These are phyloP conservation scores for Arachnomyces sp. DNA, from an alignment of 2,329 filamentous ascomycete species.

Conservation along the genomic window DNA sequence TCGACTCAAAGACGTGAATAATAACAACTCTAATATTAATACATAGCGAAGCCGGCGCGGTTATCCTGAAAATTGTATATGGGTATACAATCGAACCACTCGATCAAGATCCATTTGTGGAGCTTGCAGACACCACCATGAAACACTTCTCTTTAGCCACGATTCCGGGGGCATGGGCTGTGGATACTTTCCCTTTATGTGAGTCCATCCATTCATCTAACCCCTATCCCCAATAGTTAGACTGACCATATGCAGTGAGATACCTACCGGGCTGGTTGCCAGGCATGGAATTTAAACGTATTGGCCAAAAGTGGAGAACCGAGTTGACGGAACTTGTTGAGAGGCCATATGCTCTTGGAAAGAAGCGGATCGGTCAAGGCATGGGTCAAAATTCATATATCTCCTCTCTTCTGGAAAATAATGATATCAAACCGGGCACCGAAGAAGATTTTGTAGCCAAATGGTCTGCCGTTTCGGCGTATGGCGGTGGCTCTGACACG, in stretches of 20 bases:
- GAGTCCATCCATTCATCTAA: slow-evolving; percentile 11
- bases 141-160: slow-evolving; percentile 32
- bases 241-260: slow-evolving; percentile 18
- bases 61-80: slow-evolving; percentile 40
- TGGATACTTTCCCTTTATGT: slow-evolving; percentile 40
- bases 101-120: slow-evolving; percentile 35
- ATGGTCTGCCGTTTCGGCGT: slow-evolving; percentile 6
- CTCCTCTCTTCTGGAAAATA: too few species aligned
- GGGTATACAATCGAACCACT: slow-evolving; percentile 38
- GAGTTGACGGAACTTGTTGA: slow-evolving; percentile 26
- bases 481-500: slow-evolving; percentile 7
- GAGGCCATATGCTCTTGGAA: slow-evolving; percentile 30
- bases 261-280: slow-evolving; percentile 40
- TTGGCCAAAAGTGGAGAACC: slow-evolving; percentile 29
- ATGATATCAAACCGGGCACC: slow-evolving; percentile 1
- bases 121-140: slow-evolving; percentile 34
- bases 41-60: slow-evolving; percentile 28
- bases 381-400: not conserved
- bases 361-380: slow-evolving; percentile 9
- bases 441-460: slow-evolving; percentile 6
- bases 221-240: not conserved
- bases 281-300: slow-evolving; percentile 38
- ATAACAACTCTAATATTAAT: not conserved
- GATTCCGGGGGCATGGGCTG: slow-evolving; percentile 37
- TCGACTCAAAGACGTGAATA: too few species aligned